A percentile compares a stretch with the other conserved stretches of the same genome.
These are phyloP conservation scores for Trichophaea hybrida DNA, from an alignment of 2,329 filamentous ascomycete genomes.

Conservation along the genomic window DNA sequence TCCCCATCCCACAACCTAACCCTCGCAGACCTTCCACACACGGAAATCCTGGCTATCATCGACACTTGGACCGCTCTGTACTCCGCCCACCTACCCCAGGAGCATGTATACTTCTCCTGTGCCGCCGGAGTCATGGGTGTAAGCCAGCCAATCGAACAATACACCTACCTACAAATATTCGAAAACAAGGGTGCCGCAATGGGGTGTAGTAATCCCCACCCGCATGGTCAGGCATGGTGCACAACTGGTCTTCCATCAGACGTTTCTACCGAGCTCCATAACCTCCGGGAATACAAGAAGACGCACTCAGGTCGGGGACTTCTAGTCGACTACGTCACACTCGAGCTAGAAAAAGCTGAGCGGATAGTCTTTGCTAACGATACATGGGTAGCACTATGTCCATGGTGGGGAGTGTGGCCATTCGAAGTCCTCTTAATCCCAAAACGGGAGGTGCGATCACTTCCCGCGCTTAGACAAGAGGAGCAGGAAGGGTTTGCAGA, in stretches of 20 bases:
- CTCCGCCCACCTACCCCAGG: conserved; percentile 59
- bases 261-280: conserved; percentile 60
- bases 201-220: conserved; percentile 97
- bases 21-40: conserved; percentile 68
- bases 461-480: conserved; percentile 61
- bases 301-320: conserved; percentile 62
- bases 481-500: conserved; percentile 68
- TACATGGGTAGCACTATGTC: conserved; percentile 72
- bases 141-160: conserved; percentile 53
- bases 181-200: conserved; percentile 97
- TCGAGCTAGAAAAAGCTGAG: conserved; percentile 70
- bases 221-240: conserved; percentile 93
- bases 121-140: conserved; percentile 28
- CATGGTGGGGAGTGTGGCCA: conserved; percentile 97
- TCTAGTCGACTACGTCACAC: conserved; percentile 69
- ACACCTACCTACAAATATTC: conserved; percentile 97
- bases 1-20: conserved; percentile 81
- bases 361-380: conserved; percentile 80
- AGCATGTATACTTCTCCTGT: conserved; percentile 43
- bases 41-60: conserved; percentile 67
- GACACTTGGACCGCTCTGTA: conserved; percentile 89
- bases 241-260: conserved; percentile 86
- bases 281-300: conserved; percentile 62
- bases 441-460: conserved; percentile 66
- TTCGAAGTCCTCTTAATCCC: conserved; percentile 87